Base-by-base conservation (phyloP, 768 basidiomycete species). In the Russula vinacea region DNA sequence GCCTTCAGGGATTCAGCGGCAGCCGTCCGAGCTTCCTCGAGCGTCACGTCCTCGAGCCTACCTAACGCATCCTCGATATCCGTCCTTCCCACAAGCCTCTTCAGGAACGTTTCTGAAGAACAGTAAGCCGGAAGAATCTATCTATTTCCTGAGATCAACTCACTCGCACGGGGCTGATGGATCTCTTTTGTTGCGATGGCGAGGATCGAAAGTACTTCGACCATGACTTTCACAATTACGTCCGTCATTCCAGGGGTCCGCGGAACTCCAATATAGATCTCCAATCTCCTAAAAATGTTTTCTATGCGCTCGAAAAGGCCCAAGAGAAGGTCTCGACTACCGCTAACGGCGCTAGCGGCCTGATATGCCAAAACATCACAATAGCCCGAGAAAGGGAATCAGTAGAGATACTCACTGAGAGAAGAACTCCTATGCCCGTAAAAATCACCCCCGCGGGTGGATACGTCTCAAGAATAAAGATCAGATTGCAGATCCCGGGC, bases 191-290 rank as follows among this genome's bases (percentile, higher is more conserved):
- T 56, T 16, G 42, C 54, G 16, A 62, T 39, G 26, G 42, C 54
- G 40, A 62, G 54, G 13, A 62, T 56, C 8, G 19, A n/a, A 6
- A 62, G 54, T 7, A 62, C 45, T 29, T 56, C 61, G 0, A 39
- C 54, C 55, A 62, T 62, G 24, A 56, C 37, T 42, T 42, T 32
- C 11, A 56, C 54, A 8, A 56, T 50, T 13, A 17, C 37, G 8
- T 62, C 26, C 2, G 33, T 42, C 54, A 56, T 62, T 8, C 22
- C 55, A 0, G 29, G 24, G 8, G 54, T 50, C 17, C 24, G 35
- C 22, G 44, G 47, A 6, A 56, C 8, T 6, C 50, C 26, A 6
- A 26, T 40, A 32, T 56, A 56, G 11, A 29, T 5, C 47, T 56
- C 47, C 0, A 62, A 29, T 11, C 61, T 54, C 17, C 17, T 24